phyloP scores from a whole-genome alignment of 768 basidiomycete species.

The Naganishia vishniacii region DNA sequence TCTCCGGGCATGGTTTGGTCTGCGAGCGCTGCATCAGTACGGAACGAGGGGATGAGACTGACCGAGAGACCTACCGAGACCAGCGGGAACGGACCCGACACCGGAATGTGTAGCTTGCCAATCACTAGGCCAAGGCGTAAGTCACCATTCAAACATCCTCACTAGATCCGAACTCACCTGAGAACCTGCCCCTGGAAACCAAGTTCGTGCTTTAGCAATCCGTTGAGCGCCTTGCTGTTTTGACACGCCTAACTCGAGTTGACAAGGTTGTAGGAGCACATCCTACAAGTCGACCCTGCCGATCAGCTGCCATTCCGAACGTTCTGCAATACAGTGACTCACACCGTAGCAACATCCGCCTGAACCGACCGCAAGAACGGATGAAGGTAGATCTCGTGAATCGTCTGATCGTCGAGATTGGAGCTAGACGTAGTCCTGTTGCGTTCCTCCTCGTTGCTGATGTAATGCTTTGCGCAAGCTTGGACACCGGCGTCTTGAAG shows the following conservation, averaged over 20 bases:
- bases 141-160: background rate
- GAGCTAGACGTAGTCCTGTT: constrained; percentile 51
- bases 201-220: constrained; percentile 48
- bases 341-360: constrained; percentile 60
- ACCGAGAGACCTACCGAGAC: constrained; percentile 41
- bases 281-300: constrained; percentile 21
- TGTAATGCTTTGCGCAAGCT: constrained; percentile 52
- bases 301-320: no score
- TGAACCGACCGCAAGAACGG: constrained; percentile 56
- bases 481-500: constrained; percentile 72
- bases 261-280: constrained; percentile 49
- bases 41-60: background rate
- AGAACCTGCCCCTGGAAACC: constrained; percentile 49
- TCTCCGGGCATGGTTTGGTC: constrained; percentile 48
- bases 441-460: constrained; percentile 53
- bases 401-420: constrained; percentile 71
- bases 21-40: background rate
- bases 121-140: background rate
- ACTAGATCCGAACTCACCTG: constrained; percentile 18
- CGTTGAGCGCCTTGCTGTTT: constrained; percentile 45
- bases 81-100: constrained; percentile 23
- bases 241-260: constrained; percentile 48
- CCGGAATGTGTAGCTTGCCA: constrained; percentile 25
- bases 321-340: background rate
- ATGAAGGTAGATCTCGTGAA: constrained; percentile 53